phyloP scores from a whole-genome alignment of 1,284 basidiomycete genomes.

The Cryptococcus jaspeensis region DNA sequence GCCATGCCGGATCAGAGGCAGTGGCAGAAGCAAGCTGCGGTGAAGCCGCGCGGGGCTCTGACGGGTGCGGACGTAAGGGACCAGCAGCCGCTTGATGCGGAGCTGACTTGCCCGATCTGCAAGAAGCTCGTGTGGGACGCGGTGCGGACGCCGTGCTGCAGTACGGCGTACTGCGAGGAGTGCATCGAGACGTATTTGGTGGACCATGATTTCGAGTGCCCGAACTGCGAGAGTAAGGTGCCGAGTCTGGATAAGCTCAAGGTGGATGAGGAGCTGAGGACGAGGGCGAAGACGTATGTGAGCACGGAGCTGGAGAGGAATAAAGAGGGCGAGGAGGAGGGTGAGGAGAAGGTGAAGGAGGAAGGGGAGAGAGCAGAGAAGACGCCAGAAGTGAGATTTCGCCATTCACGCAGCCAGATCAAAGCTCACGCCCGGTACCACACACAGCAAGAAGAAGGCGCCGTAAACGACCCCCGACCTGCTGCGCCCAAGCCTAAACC shows the following conservation, averaged over 20 bases:
- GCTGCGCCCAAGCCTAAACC: conserved; percentile 12
- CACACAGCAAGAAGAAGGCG: conserved; percentile 15
- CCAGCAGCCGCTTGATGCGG: conserved; percentile 67
- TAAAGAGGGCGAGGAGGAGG: conserved; percentile 58
- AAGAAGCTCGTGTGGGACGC: conserved; percentile 84
- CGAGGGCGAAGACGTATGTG: conserved; percentile 74
- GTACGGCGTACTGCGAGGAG: conserved; percentile 87
- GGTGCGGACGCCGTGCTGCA: conserved; percentile 87
- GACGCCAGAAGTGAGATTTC: not conserved
- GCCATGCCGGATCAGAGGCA: conserved; percentile 82
- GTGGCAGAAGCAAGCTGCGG: conserved; percentile 83
- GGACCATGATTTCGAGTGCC: conserved; percentile 89
- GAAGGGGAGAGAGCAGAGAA: conserved; percentile 22
- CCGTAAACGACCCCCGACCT: conserved; percentile 2
- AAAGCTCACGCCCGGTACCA: not conserved
- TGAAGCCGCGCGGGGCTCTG: conserved; percentile 66
- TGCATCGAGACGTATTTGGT: conserved; percentile 87
- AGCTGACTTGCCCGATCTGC: conserved; percentile 82
- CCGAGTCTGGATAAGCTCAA: conserved; percentile 78
- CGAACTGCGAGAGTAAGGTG: conserved; percentile 80
- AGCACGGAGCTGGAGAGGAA: conserved; percentile 79
- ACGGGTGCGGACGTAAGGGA: conserved; percentile 84
- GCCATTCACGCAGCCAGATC: not conserved
- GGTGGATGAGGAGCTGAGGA: conserved; percentile 72
- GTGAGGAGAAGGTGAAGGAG: conserved; percentile 28